A percentile compares a stretch with the other conserved stretches of the same genome.
Conservation (phyloP, 768 basidiomycete genomes). For the Naganishia randhawae region DNA sequence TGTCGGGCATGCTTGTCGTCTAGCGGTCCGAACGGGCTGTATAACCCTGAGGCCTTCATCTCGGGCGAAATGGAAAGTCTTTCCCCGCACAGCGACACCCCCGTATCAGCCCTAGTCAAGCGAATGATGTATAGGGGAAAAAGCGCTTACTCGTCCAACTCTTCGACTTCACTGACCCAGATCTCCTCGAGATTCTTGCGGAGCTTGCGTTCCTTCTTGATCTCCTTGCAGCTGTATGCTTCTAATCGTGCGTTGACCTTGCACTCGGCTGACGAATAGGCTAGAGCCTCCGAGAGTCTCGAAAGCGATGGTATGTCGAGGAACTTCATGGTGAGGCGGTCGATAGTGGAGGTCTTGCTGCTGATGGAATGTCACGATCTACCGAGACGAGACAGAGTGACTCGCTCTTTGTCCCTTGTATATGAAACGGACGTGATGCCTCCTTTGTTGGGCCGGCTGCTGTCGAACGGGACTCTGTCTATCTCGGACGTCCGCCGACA, state of each 20-base stretch:
- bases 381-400: background rate
- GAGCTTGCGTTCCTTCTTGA: slow-evolving; percentile 93
- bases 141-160: slow-evolving; percentile 49
- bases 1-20: slow-evolving; percentile 63
- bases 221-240: slow-evolving; percentile 96
- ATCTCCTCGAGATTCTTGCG: slow-evolving; percentile 86
- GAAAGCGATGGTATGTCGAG: slow-evolving; percentile 29
- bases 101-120: background rate
- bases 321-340: slow-evolving; percentile 26
- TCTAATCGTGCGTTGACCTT: slow-evolving; percentile 87
- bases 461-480: too few relatives aligned
- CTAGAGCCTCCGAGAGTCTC: slow-evolving; percentile 20
- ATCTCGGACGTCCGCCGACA: background rate
- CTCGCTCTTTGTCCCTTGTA: background rate
- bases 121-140: background rate
- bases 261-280: slow-evolving; percentile 64
- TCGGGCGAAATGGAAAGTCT: slow-evolving; percentile 63
- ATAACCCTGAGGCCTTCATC: slow-evolving; percentile 65
- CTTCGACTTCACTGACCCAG: slow-evolving; percentile 67
- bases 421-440: background rate
- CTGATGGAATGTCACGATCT: background rate
- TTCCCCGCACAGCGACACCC: slow-evolving; percentile 49
- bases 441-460: slow-evolving; percentile 5
- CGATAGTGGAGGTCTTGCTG: background rate
- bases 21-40: slow-evolving; percentile 81